Base-by-base conservation (phyloP, 345 rosid genomes). In the Populus davidiana region DNA sequence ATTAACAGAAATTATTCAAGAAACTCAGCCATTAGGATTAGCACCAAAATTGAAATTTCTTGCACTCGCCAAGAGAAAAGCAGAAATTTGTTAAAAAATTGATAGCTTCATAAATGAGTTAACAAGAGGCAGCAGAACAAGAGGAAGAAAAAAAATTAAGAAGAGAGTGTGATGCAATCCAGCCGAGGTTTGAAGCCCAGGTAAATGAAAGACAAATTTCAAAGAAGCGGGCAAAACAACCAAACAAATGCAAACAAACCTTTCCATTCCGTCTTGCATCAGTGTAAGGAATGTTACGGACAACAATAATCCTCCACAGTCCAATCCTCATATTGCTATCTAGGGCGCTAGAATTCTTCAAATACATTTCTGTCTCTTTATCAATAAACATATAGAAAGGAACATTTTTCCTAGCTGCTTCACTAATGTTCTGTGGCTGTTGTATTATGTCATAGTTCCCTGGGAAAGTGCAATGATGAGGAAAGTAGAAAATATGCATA, bases 361-460 rank as follows among this genome's bases (percentile, higher is more conserved):
- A 81, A 79, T 83, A 94, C 39, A 88, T 83, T 85, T 91, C 91
- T 23, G 98, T 94, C 78, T 91, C 93, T 84, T 91, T 92, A 72
- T 94, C 98, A 79, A 91, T 84, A 87, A 94, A 94, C 96, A 94
- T 91, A 85, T 85, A 92, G 87, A 92, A 92, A 67, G 94, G 91
- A 73, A 94, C 75, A 73, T 79, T 84, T 72, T 82, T 89, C 81
- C 74, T 88, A 35, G 98, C 86, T 69, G 81, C 85, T 75, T 89
- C 88, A 83, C 97, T 87, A 59, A 89, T 85, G 70, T 88, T 90
- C 79, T 36, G 82, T 0, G 98, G 98, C 79, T 91, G 92, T 69
- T 92, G 98, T 71, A 94, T 87, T 35, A 89, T 70, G 77, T 92
- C 98, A 81, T 90, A 94, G 81, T 90, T 90, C 72, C 94, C 98